Evolutionary conservation across 176 grass and related monocot genomes (phyloP).

Genomic region (Phoenix roebelenii): DNA sequence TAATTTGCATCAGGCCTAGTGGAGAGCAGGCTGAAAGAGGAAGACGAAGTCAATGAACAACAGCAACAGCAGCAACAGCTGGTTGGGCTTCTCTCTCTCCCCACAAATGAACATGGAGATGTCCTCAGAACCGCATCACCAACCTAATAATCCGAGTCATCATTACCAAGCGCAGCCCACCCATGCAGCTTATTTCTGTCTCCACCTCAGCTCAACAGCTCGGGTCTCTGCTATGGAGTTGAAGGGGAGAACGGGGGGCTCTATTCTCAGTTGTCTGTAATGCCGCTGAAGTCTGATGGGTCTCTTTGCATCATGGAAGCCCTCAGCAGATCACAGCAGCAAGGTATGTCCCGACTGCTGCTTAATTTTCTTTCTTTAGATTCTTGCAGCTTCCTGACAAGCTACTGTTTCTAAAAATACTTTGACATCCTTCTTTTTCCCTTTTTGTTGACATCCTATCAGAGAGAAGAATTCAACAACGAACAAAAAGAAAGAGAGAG

Average conservation of each 20-base stretch:
- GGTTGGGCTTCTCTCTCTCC: constrained; percentile 92
- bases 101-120: constrained; percentile 49
- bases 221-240: constrained; percentile 51
- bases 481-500: too few relatives aligned
- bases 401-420: background rate
- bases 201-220: constrained; percentile 13
- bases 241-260: constrained; percentile 40
- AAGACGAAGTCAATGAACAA: constrained; percentile 49
- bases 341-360: constrained; percentile 29
- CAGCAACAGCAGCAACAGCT: constrained; percentile 23
- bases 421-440: background rate
- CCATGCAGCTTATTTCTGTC: constrained; percentile 62
- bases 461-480: too few relatives aligned
- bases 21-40: background rate
- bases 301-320: constrained; percentile 77
- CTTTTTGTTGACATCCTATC: background rate
- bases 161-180: constrained; percentile 21
- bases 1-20: background rate
- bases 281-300: constrained; percentile 74
- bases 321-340: constrained; percentile 29
- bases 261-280: constrained; percentile 43
- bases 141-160: constrained; percentile 7
- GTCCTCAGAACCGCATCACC: constrained; percentile 28
- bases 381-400: background rate
- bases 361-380: too few relatives aligned